Conservation (phyloP, 192 early-diverging fungal species). For the Mortierella hygrophila region DNA sequence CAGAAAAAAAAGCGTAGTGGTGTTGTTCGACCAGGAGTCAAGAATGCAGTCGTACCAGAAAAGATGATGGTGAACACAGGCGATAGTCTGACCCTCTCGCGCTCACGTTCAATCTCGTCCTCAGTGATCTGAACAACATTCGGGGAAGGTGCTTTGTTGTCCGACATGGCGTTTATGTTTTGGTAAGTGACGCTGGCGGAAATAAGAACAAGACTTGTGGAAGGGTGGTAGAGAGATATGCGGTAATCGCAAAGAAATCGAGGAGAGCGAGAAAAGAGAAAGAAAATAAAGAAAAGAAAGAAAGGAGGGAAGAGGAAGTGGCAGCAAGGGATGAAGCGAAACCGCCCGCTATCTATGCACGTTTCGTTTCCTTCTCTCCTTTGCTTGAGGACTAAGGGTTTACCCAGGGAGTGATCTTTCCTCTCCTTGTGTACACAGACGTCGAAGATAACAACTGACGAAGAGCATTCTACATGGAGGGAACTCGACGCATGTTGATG, state of each 20-base stretch:
- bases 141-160: background rate
- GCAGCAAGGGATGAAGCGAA: background rate
- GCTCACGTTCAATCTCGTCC: background rate
- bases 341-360: background rate
- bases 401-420: too few relatives aligned
- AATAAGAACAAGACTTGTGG: background rate
- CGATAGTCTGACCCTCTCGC: slow-evolving; percentile 6
- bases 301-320: background rate
- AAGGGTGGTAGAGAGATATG: background rate
- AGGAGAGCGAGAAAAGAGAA: background rate
- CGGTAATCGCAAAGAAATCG: background rate
- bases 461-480: too few relatives aligned
- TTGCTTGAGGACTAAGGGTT: too few relatives aligned
- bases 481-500: too few relatives aligned
- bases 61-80: slow-evolving; percentile 14
- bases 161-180: background rate
- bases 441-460: too few relatives aligned
- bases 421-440: too few relatives aligned
- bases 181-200: background rate
- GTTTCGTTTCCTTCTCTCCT: background rate
- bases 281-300: background rate
- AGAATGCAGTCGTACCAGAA: background rate
- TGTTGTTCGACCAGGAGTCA: too few relatives aligned
- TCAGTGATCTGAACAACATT: slow-evolving; percentile 9
- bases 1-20: too few relatives aligned